These are phyloP conservation scores for Flaveria robusta DNA, from an alignment of 129 eudicot genomes.

Conservation along the genomic window DNA sequence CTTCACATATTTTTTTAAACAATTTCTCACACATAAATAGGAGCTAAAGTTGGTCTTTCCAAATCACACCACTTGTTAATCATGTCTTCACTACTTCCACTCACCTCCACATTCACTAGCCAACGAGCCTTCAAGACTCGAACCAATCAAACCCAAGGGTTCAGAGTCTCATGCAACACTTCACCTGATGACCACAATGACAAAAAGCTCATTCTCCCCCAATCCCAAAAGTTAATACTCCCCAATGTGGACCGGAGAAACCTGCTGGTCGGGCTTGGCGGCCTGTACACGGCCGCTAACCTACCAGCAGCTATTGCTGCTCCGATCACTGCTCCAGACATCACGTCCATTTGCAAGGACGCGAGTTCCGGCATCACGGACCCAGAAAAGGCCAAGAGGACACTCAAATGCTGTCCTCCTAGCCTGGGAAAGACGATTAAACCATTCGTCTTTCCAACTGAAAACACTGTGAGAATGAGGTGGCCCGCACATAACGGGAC, in stretches of 20 bases:
- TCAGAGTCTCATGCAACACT: slow-evolving; percentile 31
- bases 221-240: slow-evolving; percentile 12
- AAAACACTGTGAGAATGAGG: not conserved
- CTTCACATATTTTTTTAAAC: not conserved
- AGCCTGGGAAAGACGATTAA: slow-evolving; percentile 2
- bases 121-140: not conserved
- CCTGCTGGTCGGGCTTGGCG: slow-evolving; percentile 28
- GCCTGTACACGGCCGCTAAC: slow-evolving; percentile 17
- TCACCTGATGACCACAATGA: slow-evolving; percentile 11
- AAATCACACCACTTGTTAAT: not conserved
- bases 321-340: slow-evolving; percentile 27
- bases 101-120: slow-evolving; percentile 1
- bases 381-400: not conserved
- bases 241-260: slow-evolving; percentile 31
- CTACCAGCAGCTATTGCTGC: slow-evolving; percentile 6
- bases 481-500: slow-evolving; percentile 26
- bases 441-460: not conserved
- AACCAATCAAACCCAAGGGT: slow-evolving; percentile 18
- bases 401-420: slow-evolving; percentile 24
- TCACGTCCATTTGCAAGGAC: slow-evolving; percentile 19
- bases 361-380: not conserved
- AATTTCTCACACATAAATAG: not conserved
- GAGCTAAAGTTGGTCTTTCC: not conserved
- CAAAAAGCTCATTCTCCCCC: slow-evolving; percentile 28
- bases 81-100: slow-evolving; percentile 22